phyloP scores from a whole-genome alignment of 2,329 filamentous ascomycete genomes.

The Cytospora chrysosperma region DNA sequence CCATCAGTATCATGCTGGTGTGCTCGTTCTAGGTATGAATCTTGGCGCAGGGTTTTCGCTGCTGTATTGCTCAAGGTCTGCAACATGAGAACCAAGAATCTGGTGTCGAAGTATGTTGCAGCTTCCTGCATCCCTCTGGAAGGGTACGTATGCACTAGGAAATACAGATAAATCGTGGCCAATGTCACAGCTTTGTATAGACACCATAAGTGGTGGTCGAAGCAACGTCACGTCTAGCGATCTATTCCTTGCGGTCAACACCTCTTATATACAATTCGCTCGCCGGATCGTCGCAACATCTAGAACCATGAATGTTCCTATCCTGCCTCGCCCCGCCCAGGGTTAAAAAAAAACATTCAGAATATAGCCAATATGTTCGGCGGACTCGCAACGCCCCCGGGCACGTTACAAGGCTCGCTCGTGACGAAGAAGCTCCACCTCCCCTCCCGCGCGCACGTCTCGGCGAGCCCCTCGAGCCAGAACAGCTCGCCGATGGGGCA shows the following conservation, averaged over 20 bases:
- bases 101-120: not conserved
- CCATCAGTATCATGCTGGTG: not conserved
- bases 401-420: conserved; percentile 47
- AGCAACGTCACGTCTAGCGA: not conserved
- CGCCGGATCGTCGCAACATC: not conserved
- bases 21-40: not conserved
- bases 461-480: conserved; percentile 45
- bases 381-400: conserved; percentile 35
- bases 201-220: not conserved
- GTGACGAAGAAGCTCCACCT: conserved; percentile 48
- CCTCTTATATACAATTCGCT: not conserved
- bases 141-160: not conserved
- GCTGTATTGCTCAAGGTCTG: not conserved
- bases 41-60: not conserved
- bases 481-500: conserved; percentile 52
- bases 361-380: conserved; percentile 24
- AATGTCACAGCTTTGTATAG: not conserved
- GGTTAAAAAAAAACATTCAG: too few relatives aligned
- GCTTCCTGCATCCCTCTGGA: not conserved
- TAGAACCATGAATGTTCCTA: not conserved
- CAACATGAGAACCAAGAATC: not conserved
- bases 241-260: too few relatives aligned
- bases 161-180: not conserved
- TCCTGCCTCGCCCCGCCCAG: not conserved
- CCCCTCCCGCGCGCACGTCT: conserved; percentile 36